Conservation (phyloP, 2,329 filamentous ascomycete genomes). For the Botrytis tulipae region DNA sequence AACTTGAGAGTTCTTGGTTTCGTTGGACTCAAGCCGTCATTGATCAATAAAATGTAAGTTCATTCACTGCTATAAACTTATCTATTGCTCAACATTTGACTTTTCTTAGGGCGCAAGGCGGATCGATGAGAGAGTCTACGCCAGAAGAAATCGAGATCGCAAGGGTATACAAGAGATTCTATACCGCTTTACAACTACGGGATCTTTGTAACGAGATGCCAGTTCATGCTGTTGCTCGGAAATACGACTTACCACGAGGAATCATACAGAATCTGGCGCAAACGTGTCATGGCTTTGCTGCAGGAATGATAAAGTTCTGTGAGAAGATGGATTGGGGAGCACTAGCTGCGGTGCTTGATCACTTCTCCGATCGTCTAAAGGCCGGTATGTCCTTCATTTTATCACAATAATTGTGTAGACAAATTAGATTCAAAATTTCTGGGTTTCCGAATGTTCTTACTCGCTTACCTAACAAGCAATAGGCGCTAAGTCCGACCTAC, state of each 20-base stretch:
- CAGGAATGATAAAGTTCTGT: constrained; percentile 77
- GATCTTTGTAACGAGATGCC: constrained; percentile 77
- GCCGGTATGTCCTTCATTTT: constrained; percentile 42
- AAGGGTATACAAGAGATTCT: constrained; percentile 69
- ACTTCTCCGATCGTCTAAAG: constrained; percentile 71
- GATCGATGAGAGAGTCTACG: constrained; percentile 60
- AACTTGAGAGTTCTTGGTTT: constrained; percentile 66
- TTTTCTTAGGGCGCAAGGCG: constrained; percentile 60
- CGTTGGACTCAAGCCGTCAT: constrained; percentile 65
- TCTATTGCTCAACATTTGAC: not conserved
- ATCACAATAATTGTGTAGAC: not conserved
- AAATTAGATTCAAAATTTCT: not conserved
- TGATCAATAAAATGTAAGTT: constrained; percentile 64
- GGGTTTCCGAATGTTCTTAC: not conserved
- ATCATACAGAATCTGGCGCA: constrained; percentile 70
- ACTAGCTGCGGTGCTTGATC: constrained; percentile 69
- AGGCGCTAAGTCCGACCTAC: constrained; percentile 67
- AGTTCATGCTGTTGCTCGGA: constrained; percentile 65
- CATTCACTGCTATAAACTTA: not conserved
- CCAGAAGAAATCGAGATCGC: constrained; percentile 58
- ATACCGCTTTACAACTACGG: constrained; percentile 72
- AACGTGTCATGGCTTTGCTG: constrained; percentile 74
- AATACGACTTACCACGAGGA: constrained; percentile 69
- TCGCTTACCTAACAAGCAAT: constrained; percentile 12
- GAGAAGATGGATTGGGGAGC: constrained; percentile 73